Conservation (phyloP, 495 filamentous ascomycete species). For the Talaromyces borbonicus region DNA sequence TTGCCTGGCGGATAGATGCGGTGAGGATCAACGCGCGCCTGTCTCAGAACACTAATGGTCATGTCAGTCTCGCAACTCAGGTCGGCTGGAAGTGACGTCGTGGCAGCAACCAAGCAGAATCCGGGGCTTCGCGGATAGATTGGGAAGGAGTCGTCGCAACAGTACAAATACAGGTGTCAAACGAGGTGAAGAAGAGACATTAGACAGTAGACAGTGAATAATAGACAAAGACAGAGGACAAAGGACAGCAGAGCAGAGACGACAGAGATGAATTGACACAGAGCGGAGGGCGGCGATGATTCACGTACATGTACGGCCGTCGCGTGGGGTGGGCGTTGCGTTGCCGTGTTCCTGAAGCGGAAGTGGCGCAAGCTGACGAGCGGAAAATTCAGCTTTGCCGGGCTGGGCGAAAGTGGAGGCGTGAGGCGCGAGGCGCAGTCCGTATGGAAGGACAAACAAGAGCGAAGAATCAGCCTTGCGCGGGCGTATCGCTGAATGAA, state of each 20-base stretch:
- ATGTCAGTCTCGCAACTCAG: constrained; percentile 50
- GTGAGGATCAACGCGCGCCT: constrained; percentile 52
- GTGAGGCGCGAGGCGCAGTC: constrained; percentile 5
- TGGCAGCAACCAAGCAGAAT: not conserved
- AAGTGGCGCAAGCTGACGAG: constrained; percentile 43
- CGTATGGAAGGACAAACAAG: not conserved
- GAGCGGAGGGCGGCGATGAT: not conserved
- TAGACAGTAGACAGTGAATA: not conserved
- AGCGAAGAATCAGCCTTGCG: constrained; percentile 7
- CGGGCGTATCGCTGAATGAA: no score
- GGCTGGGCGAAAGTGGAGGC: constrained; percentile 3
- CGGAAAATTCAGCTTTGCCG: constrained; percentile 27
- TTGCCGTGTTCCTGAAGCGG: constrained; percentile 25
- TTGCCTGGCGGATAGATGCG: constrained; percentile 26
- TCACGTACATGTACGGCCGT: constrained; percentile 10
- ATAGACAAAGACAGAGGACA: not conserved
- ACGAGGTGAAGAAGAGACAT: not conserved
- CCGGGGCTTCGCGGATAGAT: not conserved
- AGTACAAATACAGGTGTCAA: constrained; percentile 42
- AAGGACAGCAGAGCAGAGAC: not conserved
- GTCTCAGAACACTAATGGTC: constrained; percentile 53
- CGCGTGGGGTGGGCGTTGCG: constrained; percentile 33
- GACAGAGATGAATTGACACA: not conserved
- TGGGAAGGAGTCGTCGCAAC: not conserved
- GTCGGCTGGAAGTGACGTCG: not conserved